Conservation (phyloP, 2,329 filamentous ascomycete species). For the Thelonectria olida region DNA sequence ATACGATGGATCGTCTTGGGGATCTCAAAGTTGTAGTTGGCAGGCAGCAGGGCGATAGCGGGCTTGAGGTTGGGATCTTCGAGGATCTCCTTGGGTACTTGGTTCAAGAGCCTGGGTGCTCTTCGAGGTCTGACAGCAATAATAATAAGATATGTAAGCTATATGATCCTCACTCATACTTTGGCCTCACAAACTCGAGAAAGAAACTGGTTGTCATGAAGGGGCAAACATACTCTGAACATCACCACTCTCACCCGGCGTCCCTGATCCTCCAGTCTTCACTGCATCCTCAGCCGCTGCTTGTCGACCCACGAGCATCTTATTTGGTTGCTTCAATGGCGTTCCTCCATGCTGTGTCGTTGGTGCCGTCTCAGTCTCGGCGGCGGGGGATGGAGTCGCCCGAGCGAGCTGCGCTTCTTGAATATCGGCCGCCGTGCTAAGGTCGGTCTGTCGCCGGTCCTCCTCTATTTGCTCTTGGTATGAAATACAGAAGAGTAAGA, state of each 20-base stretch:
- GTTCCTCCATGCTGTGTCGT: constrained; percentile 54
- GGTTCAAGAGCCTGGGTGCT: constrained; percentile 84
- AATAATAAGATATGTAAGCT: constrained; percentile 26
- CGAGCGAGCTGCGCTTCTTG: constrained; percentile 57
- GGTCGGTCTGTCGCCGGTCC: constrained; percentile 74
- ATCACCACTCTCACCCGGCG: constrained; percentile 42
- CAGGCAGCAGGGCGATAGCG: constrained; percentile 85
- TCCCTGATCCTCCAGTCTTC: constrained; percentile 48
- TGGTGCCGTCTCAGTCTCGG: constrained; percentile 34
- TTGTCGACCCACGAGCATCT: constrained; percentile 88
- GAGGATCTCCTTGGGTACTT: constrained; percentile 87
- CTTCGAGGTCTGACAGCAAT: constrained; percentile 77
- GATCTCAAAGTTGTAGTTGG: constrained; percentile 99
- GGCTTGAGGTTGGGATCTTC: constrained; percentile 86
- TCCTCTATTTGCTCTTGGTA: constrained; percentile 81
- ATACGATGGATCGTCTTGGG: constrained; percentile 98
- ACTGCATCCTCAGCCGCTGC: constrained; percentile 71
- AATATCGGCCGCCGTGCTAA: constrained; percentile 75
- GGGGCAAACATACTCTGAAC: constrained; percentile 64
- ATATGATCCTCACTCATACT: no score
- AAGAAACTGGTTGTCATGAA: no score
- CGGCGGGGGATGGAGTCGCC: constrained; percentile 33
- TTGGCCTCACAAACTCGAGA: neutral
- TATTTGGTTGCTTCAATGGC: constrained; percentile 78
- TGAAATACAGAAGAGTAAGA: neutral